Percentiles rank a stretch among this genome's conserved stretches.
phyloP scores from a whole-genome alignment of 1,139 yeast species.

The Yamadazyma diospyri region DNA sequence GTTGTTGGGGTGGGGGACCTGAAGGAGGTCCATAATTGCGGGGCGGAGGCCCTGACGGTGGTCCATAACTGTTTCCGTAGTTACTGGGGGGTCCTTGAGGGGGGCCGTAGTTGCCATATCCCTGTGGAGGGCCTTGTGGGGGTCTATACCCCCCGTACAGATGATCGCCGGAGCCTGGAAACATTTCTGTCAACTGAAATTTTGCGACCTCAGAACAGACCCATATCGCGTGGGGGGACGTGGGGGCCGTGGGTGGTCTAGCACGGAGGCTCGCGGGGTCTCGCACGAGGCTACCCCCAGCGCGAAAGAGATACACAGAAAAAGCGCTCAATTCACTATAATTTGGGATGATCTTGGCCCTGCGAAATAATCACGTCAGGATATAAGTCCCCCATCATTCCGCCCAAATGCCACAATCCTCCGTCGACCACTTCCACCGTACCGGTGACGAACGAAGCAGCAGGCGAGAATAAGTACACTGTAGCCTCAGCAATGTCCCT shows the following conservation, averaged over 20 bases:
- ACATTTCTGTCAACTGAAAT: conserved; percentile 27
- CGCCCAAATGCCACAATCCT: conserved; percentile 81
- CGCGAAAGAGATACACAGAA: too few relatives aligned
- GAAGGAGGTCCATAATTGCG: conserved; percentile 14
- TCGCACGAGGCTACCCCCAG: too few relatives aligned
- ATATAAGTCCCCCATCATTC: conserved; percentile 23
- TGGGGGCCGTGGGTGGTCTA: too few relatives aligned
- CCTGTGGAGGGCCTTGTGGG: conserved; percentile 6
- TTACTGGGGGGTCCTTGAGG: conserved; percentile 14
- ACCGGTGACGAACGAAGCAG: conserved; percentile 77
- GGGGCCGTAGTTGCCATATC: conserved; percentile 10
- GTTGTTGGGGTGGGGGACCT: conserved; percentile 6
- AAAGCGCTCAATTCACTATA: conserved; percentile 6
- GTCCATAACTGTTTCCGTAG: conserved; percentile 9
- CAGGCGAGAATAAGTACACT: conserved; percentile 76
- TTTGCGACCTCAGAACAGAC: conserved; percentile 2
- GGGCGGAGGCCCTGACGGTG: conserved; percentile 7
- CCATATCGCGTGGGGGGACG: too few relatives aligned
- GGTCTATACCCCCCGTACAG: conserved; percentile 12
- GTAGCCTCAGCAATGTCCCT: conserved; percentile 88
- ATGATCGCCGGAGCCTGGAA: conserved; percentile 34
- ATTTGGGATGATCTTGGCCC: conserved; percentile 14
- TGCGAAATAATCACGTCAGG: conserved; percentile 27
- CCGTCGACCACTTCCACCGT: conserved; percentile 84
- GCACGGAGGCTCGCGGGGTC: too few relatives aligned